These are phyloP conservation scores for Halenospora varia DNA, from an alignment of 495 filamentous ascomycete genomes.

Conservation along the genomic window DNA sequence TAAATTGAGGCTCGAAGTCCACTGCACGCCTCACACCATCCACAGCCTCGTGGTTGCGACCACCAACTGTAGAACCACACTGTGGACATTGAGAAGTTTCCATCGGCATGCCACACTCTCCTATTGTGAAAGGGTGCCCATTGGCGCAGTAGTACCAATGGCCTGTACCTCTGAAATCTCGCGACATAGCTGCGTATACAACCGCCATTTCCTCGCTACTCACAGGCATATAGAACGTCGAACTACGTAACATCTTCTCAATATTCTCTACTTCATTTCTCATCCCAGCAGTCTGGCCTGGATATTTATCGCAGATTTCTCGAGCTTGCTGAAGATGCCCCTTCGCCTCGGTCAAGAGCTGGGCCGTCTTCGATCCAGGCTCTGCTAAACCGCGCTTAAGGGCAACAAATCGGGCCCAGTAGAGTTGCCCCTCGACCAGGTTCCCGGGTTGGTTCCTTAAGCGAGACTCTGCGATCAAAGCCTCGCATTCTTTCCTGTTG, in stretches of 20 bases:
- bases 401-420: conserved; percentile 31
- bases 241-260: conserved; percentile 31
- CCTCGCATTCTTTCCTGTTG: conserved; percentile 24
- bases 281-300: conserved; percentile 25
- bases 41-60: conserved; percentile 46
- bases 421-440: conserved; percentile 30
- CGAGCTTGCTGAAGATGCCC: conserved; percentile 13
- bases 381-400: conserved; percentile 24
- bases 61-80: conserved; percentile 59
- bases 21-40: conserved; percentile 46
- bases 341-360: conserved; percentile 12
- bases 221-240: conserved; percentile 40
- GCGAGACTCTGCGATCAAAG: conserved; percentile 16
- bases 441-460: conserved; percentile 17
- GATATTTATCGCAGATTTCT: conserved; percentile 13
- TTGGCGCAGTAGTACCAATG: conserved; percentile 70
- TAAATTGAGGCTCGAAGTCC: conserved; percentile 46
- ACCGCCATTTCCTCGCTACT: conserved; percentile 42
- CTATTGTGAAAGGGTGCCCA: conserved; percentile 67
- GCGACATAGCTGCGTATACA: conserved; percentile 40
- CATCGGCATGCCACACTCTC: conserved; percentile 71
- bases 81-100: conserved; percentile 59
- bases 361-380: conserved; percentile 3
- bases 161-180: conserved; percentile 43
- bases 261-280: conserved; percentile 28